Base-by-base conservation (phyloP, 495 filamentous ascomycete species). In the Cercophora samala region DNA sequence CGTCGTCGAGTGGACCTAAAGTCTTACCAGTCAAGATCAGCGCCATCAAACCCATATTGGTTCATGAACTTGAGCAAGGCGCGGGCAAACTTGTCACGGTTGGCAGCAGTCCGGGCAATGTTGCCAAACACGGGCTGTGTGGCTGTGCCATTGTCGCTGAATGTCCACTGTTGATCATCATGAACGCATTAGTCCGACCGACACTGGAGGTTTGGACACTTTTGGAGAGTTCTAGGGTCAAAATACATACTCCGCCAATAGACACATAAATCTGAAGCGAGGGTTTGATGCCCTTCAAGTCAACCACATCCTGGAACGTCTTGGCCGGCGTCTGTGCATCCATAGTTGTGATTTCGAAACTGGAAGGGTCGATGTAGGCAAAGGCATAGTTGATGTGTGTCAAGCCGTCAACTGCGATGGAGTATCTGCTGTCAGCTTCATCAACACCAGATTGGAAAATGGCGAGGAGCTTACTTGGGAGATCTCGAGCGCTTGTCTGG, bases 21-120 rank as follows among this genome's bases (percentile, higher is more conserved):
- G 26, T n/a, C 26, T 29, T 29, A 29, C 73, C 86, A 88, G 69
- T 87, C 86, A 17, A 88, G 59, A 67, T 89, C 86, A 3, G 86
- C 73, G 1, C 87, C 88, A 62, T 68, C 70, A 32, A 69, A 72
- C 19, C 61, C 71, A 58, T 74, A 64, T 5, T 42, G 42, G n/a
- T 15, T 18, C 62, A 74, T 54, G 46, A 65, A 69, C 3, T 21
- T 21, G 15, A 70, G 26, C 0, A 72, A 15, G 1, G 58, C 61
- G 2, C 64, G 59, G 26, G 76, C 46, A 64, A 78, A 78, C 0
- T 53, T 52, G 9, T 69, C n/a, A 3, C 69, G 65, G 55, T 72
- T 74, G 6, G 42, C 69, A 0, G 54, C 32, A 52, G 64, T 65
- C 4, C 63, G 63, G 6, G 73, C 72, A 4, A 76, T 66, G 19